These are phyloP conservation scores for Backusella psychrophila DNA, from an alignment of 192 early-diverging fungal genomes.

Conservation along the genomic window DNA sequence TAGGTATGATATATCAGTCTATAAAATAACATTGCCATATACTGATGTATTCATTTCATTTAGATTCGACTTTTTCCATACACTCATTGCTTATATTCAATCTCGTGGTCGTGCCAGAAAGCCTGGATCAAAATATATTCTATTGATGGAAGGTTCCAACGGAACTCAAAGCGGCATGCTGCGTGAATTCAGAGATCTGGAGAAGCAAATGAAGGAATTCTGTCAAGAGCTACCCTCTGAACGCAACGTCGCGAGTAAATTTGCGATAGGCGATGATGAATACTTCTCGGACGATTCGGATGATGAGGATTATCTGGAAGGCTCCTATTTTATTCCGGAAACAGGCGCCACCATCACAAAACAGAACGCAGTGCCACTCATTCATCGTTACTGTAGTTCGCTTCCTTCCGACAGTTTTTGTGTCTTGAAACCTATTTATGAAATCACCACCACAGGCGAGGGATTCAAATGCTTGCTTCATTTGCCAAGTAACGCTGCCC, in stretches of 20 bases:
- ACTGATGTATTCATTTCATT: not conserved
- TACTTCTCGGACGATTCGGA: slow-evolving; percentile 28
- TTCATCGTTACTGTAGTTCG: slow-evolving; percentile 71
- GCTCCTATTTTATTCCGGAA: slow-evolving; percentile 53
- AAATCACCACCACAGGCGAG: slow-evolving; percentile 21
- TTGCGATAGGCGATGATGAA: slow-evolving; percentile 11
- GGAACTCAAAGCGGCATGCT: slow-evolving; percentile 33
- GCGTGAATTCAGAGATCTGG: slow-evolving; percentile 38
- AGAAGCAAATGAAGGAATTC: slow-evolving; percentile 64
- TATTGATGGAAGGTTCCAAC: slow-evolving; percentile 64
- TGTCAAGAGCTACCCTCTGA: slow-evolving; percentile 47
- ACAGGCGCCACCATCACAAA: slow-evolving; percentile 75
- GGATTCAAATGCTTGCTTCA: slow-evolving; percentile 49
- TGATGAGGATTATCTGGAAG: slow-evolving; percentile 40
- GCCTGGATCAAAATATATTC: slow-evolving; percentile 68
- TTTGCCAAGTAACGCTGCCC: slow-evolving; percentile 62
- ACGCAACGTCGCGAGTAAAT: slow-evolving; percentile 27
- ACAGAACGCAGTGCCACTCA: slow-evolving; percentile 57
- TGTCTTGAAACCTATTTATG: slow-evolving; percentile 54
- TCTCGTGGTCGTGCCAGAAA: slow-evolving; percentile 86
- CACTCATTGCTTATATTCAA: slow-evolving; percentile 80
- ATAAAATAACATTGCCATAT: too few relatives aligned
- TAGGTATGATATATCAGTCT: slow-evolving; percentile 42
- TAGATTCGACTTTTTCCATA: slow-evolving; percentile 76
- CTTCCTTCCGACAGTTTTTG: slow-evolving; percentile 67